Evolutionary conservation across 805 yeast genomes (phyloP), one percentile per base, ranked within the genome.

Genomic region (Spencermartinsiella europaea): DNA sequence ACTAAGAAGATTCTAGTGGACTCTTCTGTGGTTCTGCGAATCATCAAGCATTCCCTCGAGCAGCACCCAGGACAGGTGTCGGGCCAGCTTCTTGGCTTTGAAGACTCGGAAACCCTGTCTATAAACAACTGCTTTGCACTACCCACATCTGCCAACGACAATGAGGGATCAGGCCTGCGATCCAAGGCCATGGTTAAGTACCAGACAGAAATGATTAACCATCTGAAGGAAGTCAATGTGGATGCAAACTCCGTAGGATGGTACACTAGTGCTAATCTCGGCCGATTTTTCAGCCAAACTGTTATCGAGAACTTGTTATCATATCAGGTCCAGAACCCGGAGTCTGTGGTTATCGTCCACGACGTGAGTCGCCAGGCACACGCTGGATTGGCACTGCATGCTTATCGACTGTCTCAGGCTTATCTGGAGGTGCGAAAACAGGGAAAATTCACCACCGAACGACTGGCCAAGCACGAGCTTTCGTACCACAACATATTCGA

Each of bases 171-270:
- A 15, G 80, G 80, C 16, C 74, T 86, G 25, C 77, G 77, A 46
- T 71, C 81, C 45, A 75, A 78, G 59, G 72, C 80, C 54, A 85
- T 87, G 49, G 69, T 70, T 48, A 77, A 75, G 62, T 88, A 80
- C 68, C 89, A 83, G 63, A 76, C 75, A 43, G 88, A 83, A 40
- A 71, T 84, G 58, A 70, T 83, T 54, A 75, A 77, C 37, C 76
- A 78, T 50, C 74, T 86, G 52, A 77, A 73, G 58, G 74, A 73
- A 46, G 76, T 80, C 51, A 82, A 83, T 41, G 72, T 77, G 50
- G 90, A 89, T 39, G 72, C 79, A 37, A 85, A 81, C 60, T 73
- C 81, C 50, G 76, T 81, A 52, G 96, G 96, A 28, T 87, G 90
- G 88, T 87, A 85, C 68, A 78, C 85, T 61, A 73, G 83, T 38